Base-by-base conservation (phyloP, 805 yeast species). In the Cyberlindnera petersonii region DNA sequence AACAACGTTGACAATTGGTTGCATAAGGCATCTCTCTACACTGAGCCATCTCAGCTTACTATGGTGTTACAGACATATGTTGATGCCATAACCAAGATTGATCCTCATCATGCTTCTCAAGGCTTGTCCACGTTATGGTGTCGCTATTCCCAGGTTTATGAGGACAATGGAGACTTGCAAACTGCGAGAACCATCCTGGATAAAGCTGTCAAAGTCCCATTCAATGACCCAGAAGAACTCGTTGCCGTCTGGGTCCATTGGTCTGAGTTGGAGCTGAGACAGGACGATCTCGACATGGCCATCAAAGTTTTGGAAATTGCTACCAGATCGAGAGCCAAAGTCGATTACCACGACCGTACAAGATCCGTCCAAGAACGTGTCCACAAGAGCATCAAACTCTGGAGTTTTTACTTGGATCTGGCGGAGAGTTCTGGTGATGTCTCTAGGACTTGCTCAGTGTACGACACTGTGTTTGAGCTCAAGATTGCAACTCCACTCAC, bases 361-460 rank as follows among this genome's bases (percentile, higher is more conserved):
- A 39, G 69, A 3, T 64, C 81, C 11, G 75, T 84, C 0, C 88
- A 82, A 46, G 59, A 72, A 20, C 59, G 86, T 22, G 49, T 82
- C 9, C 79, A 74, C 56, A 79, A 77, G 48, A 77, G 85, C 5
- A 60, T 66, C 29, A 74, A 74, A 36, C 60, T 88, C 6, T 89
- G 96, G 96, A 62, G 75, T 4, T 73, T 75, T 46, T 86, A 83
- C 52, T 56, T 86, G 20, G 95, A 86, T 50, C 55, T 86, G 21
- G 68, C 81, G 14, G 89, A 83, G 58, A 69, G 79, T 11, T 58
- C 68, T 23, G 69, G 72, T 5, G 75, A 71, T 33, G 51, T 68
- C 9, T 64, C 63, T 0, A 48, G 60, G 11, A 55, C 66, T 0
- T 59, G 63, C 24, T 63, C 60, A 8, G 65, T 70, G 1, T 82